Conservation (phyloP, 2,329 filamentous ascomycete genomes). For the Colletotrichum navitas region DNA sequence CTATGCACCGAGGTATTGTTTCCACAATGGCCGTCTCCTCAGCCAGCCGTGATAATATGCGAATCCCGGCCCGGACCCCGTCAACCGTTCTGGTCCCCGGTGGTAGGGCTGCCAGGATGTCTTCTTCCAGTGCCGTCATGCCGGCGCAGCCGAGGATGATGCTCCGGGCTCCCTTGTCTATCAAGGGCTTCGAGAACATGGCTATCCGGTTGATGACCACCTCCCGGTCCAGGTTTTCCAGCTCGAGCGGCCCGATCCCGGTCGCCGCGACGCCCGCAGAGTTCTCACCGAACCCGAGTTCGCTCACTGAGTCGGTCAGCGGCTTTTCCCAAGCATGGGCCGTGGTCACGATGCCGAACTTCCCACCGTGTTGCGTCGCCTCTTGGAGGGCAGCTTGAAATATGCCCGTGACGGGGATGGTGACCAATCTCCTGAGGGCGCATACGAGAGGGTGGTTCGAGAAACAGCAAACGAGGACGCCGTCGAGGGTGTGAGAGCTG, state of each 20-base stretch:
- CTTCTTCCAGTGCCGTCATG: constrained; percentile 25
- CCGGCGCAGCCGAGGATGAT: constrained; percentile 36
- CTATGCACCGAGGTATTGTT: not conserved
- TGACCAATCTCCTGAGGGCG: constrained; percentile 4
- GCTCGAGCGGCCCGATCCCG: constrained; percentile 20
- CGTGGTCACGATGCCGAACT: constrained; percentile 31
- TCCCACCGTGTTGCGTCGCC: not conserved
- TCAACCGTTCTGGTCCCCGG: constrained; percentile 1
- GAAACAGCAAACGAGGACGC: constrained; percentile 37
- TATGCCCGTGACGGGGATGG: constrained; percentile 14
- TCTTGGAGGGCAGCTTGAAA: constrained; percentile 32
- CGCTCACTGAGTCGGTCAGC: not conserved
- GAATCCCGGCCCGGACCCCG: constrained; percentile 30
- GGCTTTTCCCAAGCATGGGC: constrained; percentile 19
- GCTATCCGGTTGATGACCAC: constrained; percentile 21
- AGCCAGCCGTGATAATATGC: not conserved
- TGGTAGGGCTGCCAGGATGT: constrained; percentile 9
- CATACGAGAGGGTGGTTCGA: constrained; percentile 33
- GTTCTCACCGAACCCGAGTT: not conserved
- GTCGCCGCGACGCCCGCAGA: constrained; percentile 28
- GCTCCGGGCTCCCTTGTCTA: constrained; percentile 17
- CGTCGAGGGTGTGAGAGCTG: constrained; percentile 5
- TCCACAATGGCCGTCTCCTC: not conserved
- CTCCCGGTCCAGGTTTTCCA: constrained; percentile 19
- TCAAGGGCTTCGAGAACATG: not conserved